Conservation (phyloP, 2,329 filamentous ascomycete genomes). For the Aaosphaeria pasadenensis region DNA sequence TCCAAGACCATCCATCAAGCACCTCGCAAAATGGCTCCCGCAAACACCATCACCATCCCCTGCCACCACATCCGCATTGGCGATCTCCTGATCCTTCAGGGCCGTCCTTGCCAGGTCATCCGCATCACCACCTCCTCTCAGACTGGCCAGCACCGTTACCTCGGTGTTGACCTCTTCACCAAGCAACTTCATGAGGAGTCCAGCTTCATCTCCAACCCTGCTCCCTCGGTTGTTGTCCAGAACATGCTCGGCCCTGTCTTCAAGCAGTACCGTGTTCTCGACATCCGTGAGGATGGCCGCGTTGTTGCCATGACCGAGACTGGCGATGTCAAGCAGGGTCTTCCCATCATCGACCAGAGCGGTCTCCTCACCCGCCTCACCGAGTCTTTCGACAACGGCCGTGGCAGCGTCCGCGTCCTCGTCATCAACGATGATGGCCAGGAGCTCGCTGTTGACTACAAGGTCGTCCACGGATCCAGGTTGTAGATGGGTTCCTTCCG, state of each 20-base stretch:
- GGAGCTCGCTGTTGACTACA: conserved; percentile 98
- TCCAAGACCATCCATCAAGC: conserved; percentile 15
- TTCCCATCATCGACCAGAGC: conserved; percentile 94
- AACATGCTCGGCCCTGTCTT: conserved; percentile 99
- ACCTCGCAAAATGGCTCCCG: conserved; percentile 49
- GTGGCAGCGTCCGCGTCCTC: conserved; percentile 89
- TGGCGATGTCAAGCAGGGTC: conserved; percentile 94
- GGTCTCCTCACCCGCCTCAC: conserved; percentile 78
- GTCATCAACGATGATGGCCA: conserved; percentile 91
- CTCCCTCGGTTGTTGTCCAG: conserved; percentile 94
- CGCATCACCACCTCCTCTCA: conserved; percentile 97
- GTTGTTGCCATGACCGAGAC: conserved; percentile 98
- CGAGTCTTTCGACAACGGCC: conserved; percentile 83
- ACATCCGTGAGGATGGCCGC: conserved; percentile 79
- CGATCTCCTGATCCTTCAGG: conserved; percentile 98
- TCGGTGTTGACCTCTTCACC: conserved; percentile 99
- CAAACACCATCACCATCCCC: conserved; percentile 94
- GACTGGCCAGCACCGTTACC: conserved; percentile 99
- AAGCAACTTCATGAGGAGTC: conserved; percentile 99
- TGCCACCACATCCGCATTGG: conserved; percentile 99
- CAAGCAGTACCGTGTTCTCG: conserved; percentile 99
- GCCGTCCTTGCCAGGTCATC: conserved; percentile 99
- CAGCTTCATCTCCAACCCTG: conserved; percentile 94
- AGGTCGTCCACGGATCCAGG: conserved; percentile 82
- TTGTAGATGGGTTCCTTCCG: conserved; percentile 46